These are phyloP conservation scores for Xerocomus amazonicus DNA, from an alignment of 1,284 basidiomycete genomes.

Conservation along the genomic window DNA sequence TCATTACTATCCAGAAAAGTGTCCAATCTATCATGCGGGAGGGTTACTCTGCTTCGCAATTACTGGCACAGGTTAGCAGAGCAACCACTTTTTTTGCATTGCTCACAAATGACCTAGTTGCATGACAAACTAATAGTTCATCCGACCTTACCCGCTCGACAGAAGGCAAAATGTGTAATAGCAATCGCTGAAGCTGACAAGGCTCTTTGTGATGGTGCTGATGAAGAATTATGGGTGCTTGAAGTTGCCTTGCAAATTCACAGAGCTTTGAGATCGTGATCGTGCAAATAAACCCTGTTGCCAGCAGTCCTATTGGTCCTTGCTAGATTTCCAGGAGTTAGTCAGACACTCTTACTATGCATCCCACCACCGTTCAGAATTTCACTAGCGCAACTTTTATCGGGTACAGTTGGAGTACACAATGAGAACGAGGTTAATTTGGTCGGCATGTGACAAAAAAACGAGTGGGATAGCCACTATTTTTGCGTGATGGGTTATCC, in stretches of 20 bases:
- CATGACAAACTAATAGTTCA: slow-evolving; percentile 89
- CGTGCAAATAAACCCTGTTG: no score
- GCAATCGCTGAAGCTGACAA: slow-evolving; percentile 96
- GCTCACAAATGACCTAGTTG: slow-evolving; percentile 48
- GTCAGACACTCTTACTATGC: not conserved
- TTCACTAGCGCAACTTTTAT: not conserved
- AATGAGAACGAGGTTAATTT: slow-evolving; percentile 6
- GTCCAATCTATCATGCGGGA: slow-evolving; percentile 79
- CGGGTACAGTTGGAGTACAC: not conserved
- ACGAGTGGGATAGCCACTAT: slow-evolving; percentile 12
- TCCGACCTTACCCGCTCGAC: slow-evolving; percentile 73
- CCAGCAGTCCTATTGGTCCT: no score
- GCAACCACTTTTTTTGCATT: not conserved
- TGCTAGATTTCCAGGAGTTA: no score
- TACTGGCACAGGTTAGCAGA: slow-evolving; percentile 74
- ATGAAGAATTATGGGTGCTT: slow-evolving; percentile 94
- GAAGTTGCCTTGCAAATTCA: slow-evolving; percentile 80
- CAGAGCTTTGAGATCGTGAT: slow-evolving; percentile 48
- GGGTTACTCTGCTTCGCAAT: slow-evolving; percentile 91
- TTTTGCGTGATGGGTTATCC: slow-evolving; percentile 7
- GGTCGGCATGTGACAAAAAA: slow-evolving; percentile 4
- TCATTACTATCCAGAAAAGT: slow-evolving; percentile 68
- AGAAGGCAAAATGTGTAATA: slow-evolving; percentile 82
- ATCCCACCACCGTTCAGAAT: not conserved
- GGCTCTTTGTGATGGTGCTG: slow-evolving; percentile 94